Evolutionary conservation across 2,329 filamentous ascomycete genomes (phyloP).

Genomic region (Aspergillus brasiliensis): DNA sequence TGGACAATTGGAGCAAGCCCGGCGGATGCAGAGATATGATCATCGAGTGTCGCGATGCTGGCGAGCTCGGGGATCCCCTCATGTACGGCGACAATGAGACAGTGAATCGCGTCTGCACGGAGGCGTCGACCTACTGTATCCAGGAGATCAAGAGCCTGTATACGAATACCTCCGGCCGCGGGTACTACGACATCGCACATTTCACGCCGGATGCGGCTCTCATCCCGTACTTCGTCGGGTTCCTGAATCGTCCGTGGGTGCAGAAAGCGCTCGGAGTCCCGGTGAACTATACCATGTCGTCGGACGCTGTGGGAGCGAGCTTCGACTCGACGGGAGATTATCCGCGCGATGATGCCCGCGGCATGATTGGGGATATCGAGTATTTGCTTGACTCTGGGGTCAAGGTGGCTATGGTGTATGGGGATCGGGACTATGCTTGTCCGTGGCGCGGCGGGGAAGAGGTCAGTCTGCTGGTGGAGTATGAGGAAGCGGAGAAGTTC

Average conservation of each 20-base stretch:
- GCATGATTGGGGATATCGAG: slow-evolving; percentile 37
- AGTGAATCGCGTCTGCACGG: slow-evolving; percentile 49
- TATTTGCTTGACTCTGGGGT: slow-evolving; percentile 60
- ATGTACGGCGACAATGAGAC: slow-evolving; percentile 50
- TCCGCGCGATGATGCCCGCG: slow-evolving; percentile 47
- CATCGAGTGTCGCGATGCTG: slow-evolving; percentile 52
- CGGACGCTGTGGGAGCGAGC: slow-evolving; percentile 46
- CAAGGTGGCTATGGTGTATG: slow-evolving; percentile 60
- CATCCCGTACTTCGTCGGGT: slow-evolving; percentile 55
- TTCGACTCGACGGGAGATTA: slow-evolving; percentile 55
- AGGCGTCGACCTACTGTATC: slow-evolving; percentile 50
- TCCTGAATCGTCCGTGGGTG: slow-evolving; percentile 59
- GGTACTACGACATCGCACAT: slow-evolving; percentile 62
- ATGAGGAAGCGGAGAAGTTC: slow-evolving; percentile 49
- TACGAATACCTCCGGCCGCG: slow-evolving; percentile 44
- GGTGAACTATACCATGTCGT: slow-evolving; percentile 58
- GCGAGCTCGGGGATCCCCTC: slow-evolving; percentile 52
- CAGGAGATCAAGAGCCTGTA: slow-evolving; percentile 51
- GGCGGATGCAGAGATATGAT: slow-evolving; percentile 60
- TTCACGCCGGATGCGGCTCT: slow-evolving; percentile 56
- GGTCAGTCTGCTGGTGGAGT: slow-evolving; percentile 53
- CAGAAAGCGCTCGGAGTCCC: slow-evolving; percentile 62
- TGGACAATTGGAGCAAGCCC: slow-evolving; percentile 47
- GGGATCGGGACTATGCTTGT: slow-evolving; percentile 60
- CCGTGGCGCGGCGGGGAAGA: slow-evolving; percentile 62